Base-by-base conservation (phyloP, 2,329 filamentous ascomycete species). In the Sphaerulina populicola region DNA sequence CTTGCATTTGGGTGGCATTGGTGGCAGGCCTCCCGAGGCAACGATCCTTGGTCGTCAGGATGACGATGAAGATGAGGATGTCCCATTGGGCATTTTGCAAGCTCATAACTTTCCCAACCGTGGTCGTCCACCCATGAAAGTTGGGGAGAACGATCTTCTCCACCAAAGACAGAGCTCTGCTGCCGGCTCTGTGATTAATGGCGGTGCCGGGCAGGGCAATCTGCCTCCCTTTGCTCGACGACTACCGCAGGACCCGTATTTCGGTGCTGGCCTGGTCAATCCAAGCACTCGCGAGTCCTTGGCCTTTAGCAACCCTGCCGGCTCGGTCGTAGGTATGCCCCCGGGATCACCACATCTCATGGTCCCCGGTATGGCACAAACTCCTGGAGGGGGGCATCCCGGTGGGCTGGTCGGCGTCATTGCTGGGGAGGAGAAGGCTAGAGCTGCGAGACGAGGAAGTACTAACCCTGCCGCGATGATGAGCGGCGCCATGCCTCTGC, bases 371-470 rank as follows among this genome's bases (percentile, higher is more conserved):
- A 35, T 35, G 31, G 6, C 31, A 35, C 10, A n/a, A 35, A 35
- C 31, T 35, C 31, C 31, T n/a, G 31, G 31, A 11, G 31, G 31
- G 50, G 65, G 73, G 7, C 84, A 84, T 12, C 84, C 85, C 1
- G 88, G 86, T 38, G 89, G 89, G 9, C 75, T 95, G 9, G 85
- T 95, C 15, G 88, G 88, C 8, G 87, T 95, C 7, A 95, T 95
- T 69, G 87, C 87, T 31, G 85, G 75, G 47, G 88, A 94, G 69
- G 88, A 94, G 67, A 79, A 87, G 43, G 84, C 85, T 37, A 79
- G 83, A 57, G 88, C 88, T 29, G 75, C 88, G 74, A 77, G 88
- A 60, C 77, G 88, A 63, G 88, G 86, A 31, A 93, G 85, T 62
- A 86, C 88, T 3, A 86, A 85, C 53, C 68, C 81, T 10, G 55